Base-by-base conservation (phyloP, 768 basidiomycete genomes). In the Nidularia pulvinata region DNA sequence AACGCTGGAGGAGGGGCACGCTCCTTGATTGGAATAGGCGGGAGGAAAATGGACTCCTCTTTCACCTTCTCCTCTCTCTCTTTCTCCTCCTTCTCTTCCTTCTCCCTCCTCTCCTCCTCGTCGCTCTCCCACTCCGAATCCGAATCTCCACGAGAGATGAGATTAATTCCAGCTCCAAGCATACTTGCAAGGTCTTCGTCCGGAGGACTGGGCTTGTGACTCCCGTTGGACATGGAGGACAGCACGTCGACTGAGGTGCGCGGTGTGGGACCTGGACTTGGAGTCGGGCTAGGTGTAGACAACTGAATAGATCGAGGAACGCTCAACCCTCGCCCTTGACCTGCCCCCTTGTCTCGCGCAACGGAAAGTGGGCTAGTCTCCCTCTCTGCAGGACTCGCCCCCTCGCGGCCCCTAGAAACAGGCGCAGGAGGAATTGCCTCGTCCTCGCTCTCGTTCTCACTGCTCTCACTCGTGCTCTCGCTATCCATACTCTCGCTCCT, bases 1-100 rank as follows among this genome's bases (percentile, higher is more conserved):
- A 87, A 87, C 30, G 83, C 72, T 6, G 82, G 77, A 7, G 76
- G 76, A 4, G 84, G 80, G 46, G 78, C 69, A 33, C 83, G 76
- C 60, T 78, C 73, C 56, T 79, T 82, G 56, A 87, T 85, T 22
- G 79, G 79, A 47, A 85, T 85, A 7, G 85, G 85, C 16, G 80
- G 74, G 49, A 82, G 71, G 7, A 49, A 61, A 46, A 67, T 61
- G 64, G 66, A 53, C 60, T 65, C 55, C 55, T 53, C 36, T 52
- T 48, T n/a, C 34, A 54, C 55, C 35, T 58, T 48, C 25, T 42
- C 52, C 44, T 59, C 59, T 35, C 57, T 49, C 16, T 59, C 48
- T 36, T 36, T 54, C 43, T 56, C 46, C 44, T 56, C 50, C 39
- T 59, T 33, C 39, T 13, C 35, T 32, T 44, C 1, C 11, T 58